Conservation (phyloP, 257 asterid genomes). For the Cordia subcordata region DNA sequence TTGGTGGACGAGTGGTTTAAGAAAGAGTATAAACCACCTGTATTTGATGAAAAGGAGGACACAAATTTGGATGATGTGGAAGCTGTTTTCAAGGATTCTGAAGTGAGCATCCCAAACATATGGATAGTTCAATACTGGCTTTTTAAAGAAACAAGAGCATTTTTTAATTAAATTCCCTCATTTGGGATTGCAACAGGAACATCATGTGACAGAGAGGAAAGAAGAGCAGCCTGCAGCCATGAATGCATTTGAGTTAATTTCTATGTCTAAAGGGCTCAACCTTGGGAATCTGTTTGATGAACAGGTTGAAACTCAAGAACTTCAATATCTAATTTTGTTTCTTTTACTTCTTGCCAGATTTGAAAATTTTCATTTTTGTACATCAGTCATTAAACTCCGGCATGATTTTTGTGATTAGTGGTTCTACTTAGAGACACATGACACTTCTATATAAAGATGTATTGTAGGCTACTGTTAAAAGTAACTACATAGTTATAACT, state of each 20-base stretch:
- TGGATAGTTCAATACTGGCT: neutral
- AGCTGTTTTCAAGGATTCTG: conserved; percentile 84
- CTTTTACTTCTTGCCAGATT: neutral
- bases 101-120: conserved; percentile 38
- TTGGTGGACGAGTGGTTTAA: conserved; percentile 85
- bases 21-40: conserved; percentile 75
- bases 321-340: neutral
- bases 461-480: too few relatives aligned
- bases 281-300: conserved; percentile 79
- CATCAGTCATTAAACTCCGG: neutral
- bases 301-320: conserved; percentile 39
- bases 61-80: conserved; percentile 86
- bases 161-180: conserved; percentile 1
- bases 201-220: conserved; percentile 71
- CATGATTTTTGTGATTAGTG: neutral
- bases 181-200: conserved; percentile 38
- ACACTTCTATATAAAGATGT: too few relatives aligned
- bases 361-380: neutral
- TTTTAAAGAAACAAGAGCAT: neutral
- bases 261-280: conserved; percentile 91
- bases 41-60: conserved; percentile 74
- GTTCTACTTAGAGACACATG: too few relatives aligned
- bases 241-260: conserved; percentile 94
- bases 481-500: too few relatives aligned
- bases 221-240: conserved; percentile 76